Evolutionary conservation across 2,329 filamentous ascomycete genomes (phyloP).

Genomic region (Alternaria alternata): DNA sequence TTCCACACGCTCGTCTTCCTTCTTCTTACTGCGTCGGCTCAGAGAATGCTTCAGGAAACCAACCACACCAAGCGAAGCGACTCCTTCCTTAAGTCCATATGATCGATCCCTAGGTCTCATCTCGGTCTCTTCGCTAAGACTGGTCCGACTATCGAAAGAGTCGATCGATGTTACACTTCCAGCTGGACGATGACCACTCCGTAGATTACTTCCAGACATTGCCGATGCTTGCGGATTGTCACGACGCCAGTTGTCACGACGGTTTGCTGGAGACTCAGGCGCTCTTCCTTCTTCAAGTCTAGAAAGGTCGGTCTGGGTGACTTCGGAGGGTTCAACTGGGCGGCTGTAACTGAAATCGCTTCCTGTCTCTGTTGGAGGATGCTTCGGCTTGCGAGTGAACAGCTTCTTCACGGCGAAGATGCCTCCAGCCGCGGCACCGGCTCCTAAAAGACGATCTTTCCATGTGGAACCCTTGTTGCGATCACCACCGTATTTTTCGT

Average conservation of each 20-base stretch:
- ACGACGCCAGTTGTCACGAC: constrained; percentile 46
- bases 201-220: constrained; percentile 58
- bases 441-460: constrained; percentile 57
- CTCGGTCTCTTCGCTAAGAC: constrained; percentile 44
- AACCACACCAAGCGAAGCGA: constrained; percentile 54
- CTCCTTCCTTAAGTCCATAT: constrained; percentile 56
- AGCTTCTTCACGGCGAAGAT: constrained; percentile 62
- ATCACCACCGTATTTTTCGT: constrained; percentile 54
- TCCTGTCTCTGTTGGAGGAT: constrained; percentile 56
- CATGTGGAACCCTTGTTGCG: constrained; percentile 49
- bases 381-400: constrained; percentile 62
- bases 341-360: constrained; percentile 63
- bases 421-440: constrained; percentile 52
- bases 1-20: constrained; percentile 68
- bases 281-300: constrained; percentile 64
- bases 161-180: constrained; percentile 50
- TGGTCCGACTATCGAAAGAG: constrained; percentile 53
- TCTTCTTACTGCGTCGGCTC: constrained; percentile 63
- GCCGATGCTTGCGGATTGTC: constrained; percentile 47
- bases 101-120: constrained; percentile 32
- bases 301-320: constrained; percentile 58
- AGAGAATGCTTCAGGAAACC: constrained; percentile 56
- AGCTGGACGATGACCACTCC: constrained; percentile 39
- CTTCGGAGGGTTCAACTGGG: constrained; percentile 58
- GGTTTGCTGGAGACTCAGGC: constrained; percentile 55